Evolutionary conservation across 352 stramenopile genomes (phyloP).

Genomic region (Pythium rhizo-oryzae): DNA sequence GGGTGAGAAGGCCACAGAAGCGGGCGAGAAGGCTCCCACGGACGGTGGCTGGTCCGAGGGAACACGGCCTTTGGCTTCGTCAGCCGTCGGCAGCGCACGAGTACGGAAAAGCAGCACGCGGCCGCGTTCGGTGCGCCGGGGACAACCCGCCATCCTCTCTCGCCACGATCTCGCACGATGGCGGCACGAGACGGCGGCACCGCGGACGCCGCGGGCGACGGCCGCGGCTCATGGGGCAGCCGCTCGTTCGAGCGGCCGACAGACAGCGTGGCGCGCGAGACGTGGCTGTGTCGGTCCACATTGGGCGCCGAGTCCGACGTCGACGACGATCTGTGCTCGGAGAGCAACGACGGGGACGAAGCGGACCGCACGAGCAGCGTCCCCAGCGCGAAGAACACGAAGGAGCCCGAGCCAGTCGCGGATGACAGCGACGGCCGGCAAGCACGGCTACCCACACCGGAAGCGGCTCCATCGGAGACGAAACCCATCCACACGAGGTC

Average conservation of each 20-base stretch:
- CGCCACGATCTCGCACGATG: conserved; percentile 4
- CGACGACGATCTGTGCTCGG: conserved; percentile 31
- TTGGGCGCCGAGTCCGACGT: conserved; percentile 40
- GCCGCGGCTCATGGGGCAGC: neutral
- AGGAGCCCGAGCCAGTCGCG: conserved; percentile 6
- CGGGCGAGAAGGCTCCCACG: too few relatives aligned
- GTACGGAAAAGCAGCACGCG: neutral
- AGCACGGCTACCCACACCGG: neutral
- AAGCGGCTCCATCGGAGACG: neutral
- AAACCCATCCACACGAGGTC: neutral
- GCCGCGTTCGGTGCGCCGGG: conserved; percentile 5
- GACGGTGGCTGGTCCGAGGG: too few relatives aligned
- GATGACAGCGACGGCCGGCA: conserved; percentile 8
- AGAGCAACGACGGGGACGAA: conserved; percentile 17
- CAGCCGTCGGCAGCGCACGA: conserved; percentile 5
- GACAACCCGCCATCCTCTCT: conserved; percentile 9
- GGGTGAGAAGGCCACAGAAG: neutral
- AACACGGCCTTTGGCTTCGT: neutral
- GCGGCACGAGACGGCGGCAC: neutral
- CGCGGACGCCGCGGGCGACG: neutral
- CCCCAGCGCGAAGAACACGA: neutral
- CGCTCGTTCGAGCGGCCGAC: neutral
- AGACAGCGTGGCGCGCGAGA: conserved; percentile 30
- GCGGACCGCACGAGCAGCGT: too few relatives aligned
- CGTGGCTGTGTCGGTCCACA: conserved; percentile 61